Evolutionary conservation across 768 basidiomycete species (phyloP), one percentile per base, ranked within the genome.

Genomic region (Suillus subaureus): DNA sequence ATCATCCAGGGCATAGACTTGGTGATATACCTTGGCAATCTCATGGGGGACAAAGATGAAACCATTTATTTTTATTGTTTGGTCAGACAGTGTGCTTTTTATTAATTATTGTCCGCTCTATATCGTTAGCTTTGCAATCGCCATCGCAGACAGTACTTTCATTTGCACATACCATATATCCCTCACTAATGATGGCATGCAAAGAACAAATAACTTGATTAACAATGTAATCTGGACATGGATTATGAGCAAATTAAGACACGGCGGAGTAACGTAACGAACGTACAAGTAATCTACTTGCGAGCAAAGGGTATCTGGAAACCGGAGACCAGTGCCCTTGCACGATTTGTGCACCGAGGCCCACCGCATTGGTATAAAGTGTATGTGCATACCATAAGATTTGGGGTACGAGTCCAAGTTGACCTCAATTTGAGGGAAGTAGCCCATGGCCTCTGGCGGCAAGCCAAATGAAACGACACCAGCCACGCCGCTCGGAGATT

Each of bases 341-440:
- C 96, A 65, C 87, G 84, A 74, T 96, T 92, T 97, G 93, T 8
- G 96, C 96, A 15, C 94, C 94, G n/a, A 89, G 78, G 0, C 97
- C 97, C 54, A 83, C 82, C 6, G 93, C 92, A 73, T 91, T 94
- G 26, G 97, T 98, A 96, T 84, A 74, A 97, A 96, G 75, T 96
- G 93, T 43, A 99, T 89, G 73, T 98, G 93, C 87, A 99, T 93
- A 23, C 97, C 97, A 72, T 90, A 90, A 55, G 87, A 75, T 69
- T 86, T 87, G 6, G 95, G 94, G 75, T 98, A 99, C 35, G 92
- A 79, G 72, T 98, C 96, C 51, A 91, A 77, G 75, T 97, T 97
- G 77, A 95, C 90, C 79, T 99, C 97, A 64, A 99, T 91, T 79
- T 97, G 93, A 1, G 97, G 97, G 82, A 98, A 99, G 70, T 96